A percentile compares a stretch with the other conserved stretches of the same genome.
phyloP scores from a whole-genome alignment of 352 stramenopile species.

The Discostella stelligera region DNA sequence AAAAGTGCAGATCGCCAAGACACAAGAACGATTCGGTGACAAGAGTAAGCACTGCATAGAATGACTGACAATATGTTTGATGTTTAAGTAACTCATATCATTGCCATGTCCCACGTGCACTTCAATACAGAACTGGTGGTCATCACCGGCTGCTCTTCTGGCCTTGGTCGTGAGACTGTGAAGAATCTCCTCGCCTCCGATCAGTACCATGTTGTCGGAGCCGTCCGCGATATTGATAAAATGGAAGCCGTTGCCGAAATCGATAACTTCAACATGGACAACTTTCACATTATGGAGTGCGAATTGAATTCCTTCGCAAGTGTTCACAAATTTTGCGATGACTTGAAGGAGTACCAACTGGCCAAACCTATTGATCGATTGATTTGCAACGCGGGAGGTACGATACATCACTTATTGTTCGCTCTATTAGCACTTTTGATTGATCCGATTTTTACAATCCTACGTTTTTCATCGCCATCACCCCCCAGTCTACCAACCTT shows the following conservation, averaged over 20 bases:
- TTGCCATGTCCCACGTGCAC: slow-evolving; percentile 1
- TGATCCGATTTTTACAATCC: background rate
- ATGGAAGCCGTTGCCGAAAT: slow-evolving; percentile 85
- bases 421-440: slow-evolving; percentile 6
- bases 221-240: slow-evolving; percentile 84
- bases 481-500: slow-evolving; percentile 82
- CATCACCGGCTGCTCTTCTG: slow-evolving; percentile 84
- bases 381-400: slow-evolving; percentile 85
- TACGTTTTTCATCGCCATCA: background rate
- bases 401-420: background rate
- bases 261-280: slow-evolving; percentile 80
- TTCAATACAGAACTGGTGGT: slow-evolving; percentile 78
- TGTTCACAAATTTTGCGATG: slow-evolving; percentile 83
- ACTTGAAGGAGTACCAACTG: slow-evolving; percentile 80
- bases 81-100: slow-evolving; percentile 1
- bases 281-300: slow-evolving; percentile 85
- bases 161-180: slow-evolving; percentile 83
- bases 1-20: slow-evolving; percentile 58
- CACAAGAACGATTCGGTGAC: slow-evolving; percentile 75
- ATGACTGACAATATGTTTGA: background rate
- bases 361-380: slow-evolving; percentile 82
- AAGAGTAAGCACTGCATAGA: slow-evolving; percentile 70
- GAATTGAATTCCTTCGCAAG: slow-evolving; percentile 86
- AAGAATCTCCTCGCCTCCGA: slow-evolving; percentile 74
- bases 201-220: slow-evolving; percentile 85